Base-by-base conservation (phyloP, 139 green algal genomes). In the Chlamydomonas sp. region DNA sequence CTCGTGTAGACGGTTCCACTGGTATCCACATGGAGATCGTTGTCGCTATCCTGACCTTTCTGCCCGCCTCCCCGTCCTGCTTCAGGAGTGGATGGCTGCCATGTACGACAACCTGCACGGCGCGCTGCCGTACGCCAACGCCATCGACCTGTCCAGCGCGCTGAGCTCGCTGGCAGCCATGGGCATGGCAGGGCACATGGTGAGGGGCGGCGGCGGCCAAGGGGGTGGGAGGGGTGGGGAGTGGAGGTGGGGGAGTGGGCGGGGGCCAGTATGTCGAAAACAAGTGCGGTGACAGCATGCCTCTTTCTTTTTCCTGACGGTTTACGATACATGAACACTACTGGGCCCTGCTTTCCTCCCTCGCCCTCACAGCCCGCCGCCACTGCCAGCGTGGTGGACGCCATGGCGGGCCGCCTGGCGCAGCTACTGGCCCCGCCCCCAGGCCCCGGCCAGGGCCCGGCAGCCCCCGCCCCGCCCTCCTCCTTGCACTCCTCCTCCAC, bases 81-180 rank as follows among this genome's bases (percentile, higher is more conserved):
- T 62, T 16, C 83, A 81, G 83, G 83, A 88, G 7, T 88, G 83
- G 83, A 75, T 88, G 62, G 74, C 49, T 15, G 83, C 74, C 10
- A 82, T 66, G 17, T 82, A 82, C 73, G 73, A 81, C 14, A 76
- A 63, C 73, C 63, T 31, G 49, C 12, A 15, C 2, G 83, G 63
- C 5, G 74, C 73, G 8, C 31, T 77, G 63, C 83, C 83, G 16
- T 3, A n/a, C 60, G 20, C 20, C 69, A 86, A 73, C 82, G 16
- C 17, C 14, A 61, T 68, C 61, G 82, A 86, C 82, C 79, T 71
- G 71, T 79, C 67, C 82, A 80, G 68, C 82, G 63, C 73, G 68
- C 71, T 86, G n/a, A 73, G 60, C 59, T 59, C 15, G n/a, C 71
- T 86, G n/a, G 82, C 82, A 12, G 71, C 79, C 20, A 79, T 86